These are phyloP conservation scores for Blastocystis hominis DNA, from an alignment of 352 stramenopile genomes.

Conservation along the genomic window DNA sequence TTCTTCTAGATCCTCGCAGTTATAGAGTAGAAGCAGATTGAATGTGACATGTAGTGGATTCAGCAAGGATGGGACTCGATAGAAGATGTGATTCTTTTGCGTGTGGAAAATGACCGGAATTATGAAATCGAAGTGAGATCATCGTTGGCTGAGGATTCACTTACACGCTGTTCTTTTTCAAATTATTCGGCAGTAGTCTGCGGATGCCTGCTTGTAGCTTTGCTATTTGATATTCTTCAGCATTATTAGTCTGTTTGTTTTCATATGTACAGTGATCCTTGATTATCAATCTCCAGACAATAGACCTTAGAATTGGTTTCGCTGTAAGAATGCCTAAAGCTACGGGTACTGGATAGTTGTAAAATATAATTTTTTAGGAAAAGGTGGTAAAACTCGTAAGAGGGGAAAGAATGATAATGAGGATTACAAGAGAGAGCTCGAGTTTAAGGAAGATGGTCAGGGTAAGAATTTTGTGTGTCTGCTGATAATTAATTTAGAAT, in stretches of 20 bases:
- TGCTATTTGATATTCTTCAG: not conserved
- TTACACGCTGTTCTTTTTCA: not conserved
- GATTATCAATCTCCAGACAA: not conserved
- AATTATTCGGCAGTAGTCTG: not conserved
- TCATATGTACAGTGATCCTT: constrained; percentile 12
- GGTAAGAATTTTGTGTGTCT: constrained; percentile 64
- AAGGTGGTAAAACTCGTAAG: constrained; percentile 91
- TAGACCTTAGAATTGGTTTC: not conserved
- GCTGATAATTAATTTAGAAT: constrained; percentile 58
- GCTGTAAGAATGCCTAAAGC: constrained; percentile 1
- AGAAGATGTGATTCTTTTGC: not conserved
- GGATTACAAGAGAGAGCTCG: constrained; percentile 94
- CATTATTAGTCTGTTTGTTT: not conserved
- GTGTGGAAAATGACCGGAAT: not conserved
- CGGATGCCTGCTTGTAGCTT: not conserved
- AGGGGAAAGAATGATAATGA: constrained; percentile 95
- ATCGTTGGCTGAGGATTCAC: not conserved
- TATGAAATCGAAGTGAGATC: not conserved
- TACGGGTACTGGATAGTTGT: not conserved
- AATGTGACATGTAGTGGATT: not conserved
- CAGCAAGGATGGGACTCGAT: not conserved
- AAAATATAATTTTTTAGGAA: constrained; percentile 67
- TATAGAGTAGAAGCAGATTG: not conserved
- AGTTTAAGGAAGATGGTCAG: constrained; percentile 98
- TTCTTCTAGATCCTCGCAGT: not conserved